Evolutionary conservation across 352 stramenopile species (phyloP), one percentile per base, ranked within the genome.

Genomic region (Phytopythium boreale): DNA sequence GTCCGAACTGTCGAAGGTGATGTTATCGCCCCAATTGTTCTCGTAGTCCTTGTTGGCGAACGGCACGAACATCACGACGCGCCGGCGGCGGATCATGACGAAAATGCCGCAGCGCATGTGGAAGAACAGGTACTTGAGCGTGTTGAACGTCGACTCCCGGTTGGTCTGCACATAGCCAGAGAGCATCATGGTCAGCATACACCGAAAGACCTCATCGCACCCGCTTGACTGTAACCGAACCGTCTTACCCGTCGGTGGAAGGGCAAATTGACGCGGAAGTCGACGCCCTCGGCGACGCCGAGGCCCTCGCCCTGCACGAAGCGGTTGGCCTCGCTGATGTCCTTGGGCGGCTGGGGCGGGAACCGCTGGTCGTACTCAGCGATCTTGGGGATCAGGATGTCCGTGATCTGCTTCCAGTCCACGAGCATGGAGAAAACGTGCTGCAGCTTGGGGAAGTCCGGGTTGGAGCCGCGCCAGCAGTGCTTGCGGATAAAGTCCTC

Each of bases 61-160:
- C 8, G 97, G 97, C 55, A 91, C 94, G 72, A 99, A 99, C 24
- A 99, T 92, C 20, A 97, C 86, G 20, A 99, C 80, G 66, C 96
- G 86, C 24, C 91, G 90, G 39, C 96, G 80, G 11, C 96, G 93
- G 71, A 99, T 99, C 93, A 99, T 98, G 39, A 99, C 97, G 66
- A 98, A 98, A 46, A 99, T 98, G 12, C 97, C 97, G 71, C 96
- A 99, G 63, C 98, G 97, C 92, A 98, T 99, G 83, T 99, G 96
- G 76, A 97, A 92, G 74, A 99, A 99, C 26, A 99, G 74, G 79
- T 99, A 99, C 67, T 94, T 93, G 61, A 99, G 84, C 39, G 97
- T 99, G 71, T 99, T 98, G 17, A 96, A 73, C 17, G 92, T 97
- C 2, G 92, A 98, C 60, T 87, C 81, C 46, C 84, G 87, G 56